phyloP scores from a whole-genome alignment of 2,329 filamentous ascomycete genomes.

The Trichoderma brevicompactum region DNA sequence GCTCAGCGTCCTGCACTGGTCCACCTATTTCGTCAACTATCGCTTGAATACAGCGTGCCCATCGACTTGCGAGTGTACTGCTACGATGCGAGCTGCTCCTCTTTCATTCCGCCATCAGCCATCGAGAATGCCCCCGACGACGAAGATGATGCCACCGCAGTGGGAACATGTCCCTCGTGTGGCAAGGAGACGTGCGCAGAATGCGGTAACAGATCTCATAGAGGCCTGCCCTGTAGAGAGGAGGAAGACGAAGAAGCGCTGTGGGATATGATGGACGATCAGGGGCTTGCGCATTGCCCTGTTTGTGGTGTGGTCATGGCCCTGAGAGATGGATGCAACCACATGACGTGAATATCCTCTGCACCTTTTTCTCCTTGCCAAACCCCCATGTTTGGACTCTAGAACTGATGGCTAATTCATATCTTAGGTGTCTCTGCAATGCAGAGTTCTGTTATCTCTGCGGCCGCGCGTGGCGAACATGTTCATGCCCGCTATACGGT shows the following conservation, averaged over 20 bases:
- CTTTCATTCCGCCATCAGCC: conserved; percentile 32
- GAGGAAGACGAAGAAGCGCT: conserved; percentile 31
- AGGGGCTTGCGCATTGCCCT: conserved; percentile 35
- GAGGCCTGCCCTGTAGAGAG: conserved; percentile 16
- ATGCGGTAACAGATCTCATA: conserved; percentile 30
- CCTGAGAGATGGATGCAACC: conserved; percentile 35
- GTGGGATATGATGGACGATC: conserved; percentile 36
- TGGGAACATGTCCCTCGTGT: conserved; percentile 30
- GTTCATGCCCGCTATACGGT: not conserved
- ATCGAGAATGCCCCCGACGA: not conserved
- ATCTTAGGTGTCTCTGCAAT: conserved; percentile 11
- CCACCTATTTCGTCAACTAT: conserved; percentile 33
- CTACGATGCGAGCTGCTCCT: conserved; percentile 32
- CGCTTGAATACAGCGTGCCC: not conserved
- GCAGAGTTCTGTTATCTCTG: conserved; percentile 17
- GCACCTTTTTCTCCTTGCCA: not conserved
- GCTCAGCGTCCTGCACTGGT: conserved; percentile 32
- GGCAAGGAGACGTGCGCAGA: conserved; percentile 29
- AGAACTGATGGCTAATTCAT: not conserved
- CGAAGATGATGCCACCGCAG: not conserved
- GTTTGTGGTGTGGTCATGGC: conserved; percentile 33
- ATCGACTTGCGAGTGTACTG: conserved; percentile 33
- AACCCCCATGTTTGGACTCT: no score
- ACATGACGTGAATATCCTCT: conserved; percentile 32
- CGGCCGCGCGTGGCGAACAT: not conserved